phyloP scores from a whole-genome alignment of 164 flowering plant genomes.

The Annona cherimola region DNA sequence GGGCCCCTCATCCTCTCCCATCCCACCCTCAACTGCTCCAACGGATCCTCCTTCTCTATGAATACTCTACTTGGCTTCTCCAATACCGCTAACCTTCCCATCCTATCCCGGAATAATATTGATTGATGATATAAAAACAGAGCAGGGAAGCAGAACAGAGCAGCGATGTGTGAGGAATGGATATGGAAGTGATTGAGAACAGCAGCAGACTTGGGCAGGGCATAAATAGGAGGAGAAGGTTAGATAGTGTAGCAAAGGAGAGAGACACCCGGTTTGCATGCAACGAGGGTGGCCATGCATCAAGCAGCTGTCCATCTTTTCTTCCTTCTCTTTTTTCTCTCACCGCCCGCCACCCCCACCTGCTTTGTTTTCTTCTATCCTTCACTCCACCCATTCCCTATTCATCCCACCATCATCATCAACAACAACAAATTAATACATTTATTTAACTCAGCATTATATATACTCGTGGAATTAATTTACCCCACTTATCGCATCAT shows the following conservation, averaged over 20 bases:
- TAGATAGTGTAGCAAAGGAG: neutral
- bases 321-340: slow-evolving; percentile 24
- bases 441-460: too few species aligned
- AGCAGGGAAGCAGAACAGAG: neutral
- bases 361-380: too few species aligned
- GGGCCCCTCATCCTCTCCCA: slow-evolving; percentile 37
- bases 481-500: too few species aligned
- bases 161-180: neutral
- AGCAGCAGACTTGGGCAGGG: neutral
- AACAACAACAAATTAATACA: too few species aligned
- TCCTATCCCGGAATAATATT: slow-evolving; percentile 1
- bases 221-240: neutral
- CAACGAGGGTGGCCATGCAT: slow-evolving; percentile 17
- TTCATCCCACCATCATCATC: too few species aligned
- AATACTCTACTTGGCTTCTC: slow-evolving; percentile 8
- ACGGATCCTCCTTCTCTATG: slow-evolving; percentile 16
- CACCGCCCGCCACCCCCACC: neutral
- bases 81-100: slow-evolving; percentile 24
- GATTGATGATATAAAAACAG: neutral
- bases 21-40: slow-evolving; percentile 19
- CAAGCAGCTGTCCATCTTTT: slow-evolving; percentile 11
- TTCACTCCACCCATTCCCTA: too few species aligned
- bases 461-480: too few species aligned
- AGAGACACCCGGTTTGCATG: slow-evolving; percentile 39
- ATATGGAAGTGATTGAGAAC: neutral